Evolutionary conservation across 2,329 filamentous ascomycete genomes (phyloP), one percentile per base, ranked within the genome.

Genomic region (Colletotrichum melonis): DNA sequence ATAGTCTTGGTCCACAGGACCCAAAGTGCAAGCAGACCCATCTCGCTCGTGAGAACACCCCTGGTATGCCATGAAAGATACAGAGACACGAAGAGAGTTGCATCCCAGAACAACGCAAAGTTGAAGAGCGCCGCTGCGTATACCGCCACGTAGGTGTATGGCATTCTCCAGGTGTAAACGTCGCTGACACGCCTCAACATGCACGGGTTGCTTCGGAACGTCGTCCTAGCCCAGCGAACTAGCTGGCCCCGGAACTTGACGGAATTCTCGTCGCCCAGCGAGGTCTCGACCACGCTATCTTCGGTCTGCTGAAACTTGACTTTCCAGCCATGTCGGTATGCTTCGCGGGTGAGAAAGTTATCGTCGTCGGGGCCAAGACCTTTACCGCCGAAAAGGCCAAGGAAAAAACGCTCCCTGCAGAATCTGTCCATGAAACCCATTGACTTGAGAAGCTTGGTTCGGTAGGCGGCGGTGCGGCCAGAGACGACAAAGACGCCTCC

Each of bases 401-500:
- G 85, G 69, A 86, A 84, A 82, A 88, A 90, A 9, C 67, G 80
- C 76, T 92, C 90, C 62, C 87, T 82, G 1, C 80, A 78, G 78
- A 88, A 92, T 0, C 75, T 77, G 0, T 77, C 24, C 5, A 85
- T 78, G 75, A 91, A 89, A 0, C 81, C 78, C 0, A 76, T 35
- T n/a, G 83, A 77, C 14, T 84, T 78, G 3, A 92, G 77, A 63
- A 92, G 88, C 0, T 77, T 32, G 0, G 89, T 86, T 14, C 89
- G 86, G 69, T 89, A 84, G 0, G 85, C 84, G 0, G 83, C 84
- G 0, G 90, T 91, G 5, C 89, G 85, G 0, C 89, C 88, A 0
- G 89, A 91, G 2, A 92, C 82, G 1, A 90, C 88, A 62, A 89
- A 91, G 24, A 90, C 84, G 11, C 88, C 89, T 9, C 89, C 89